These are phyloP conservation scores for Aspergillus asperescens DNA, from an alignment of 495 filamentous ascomycete genomes.

Conservation along the genomic window DNA sequence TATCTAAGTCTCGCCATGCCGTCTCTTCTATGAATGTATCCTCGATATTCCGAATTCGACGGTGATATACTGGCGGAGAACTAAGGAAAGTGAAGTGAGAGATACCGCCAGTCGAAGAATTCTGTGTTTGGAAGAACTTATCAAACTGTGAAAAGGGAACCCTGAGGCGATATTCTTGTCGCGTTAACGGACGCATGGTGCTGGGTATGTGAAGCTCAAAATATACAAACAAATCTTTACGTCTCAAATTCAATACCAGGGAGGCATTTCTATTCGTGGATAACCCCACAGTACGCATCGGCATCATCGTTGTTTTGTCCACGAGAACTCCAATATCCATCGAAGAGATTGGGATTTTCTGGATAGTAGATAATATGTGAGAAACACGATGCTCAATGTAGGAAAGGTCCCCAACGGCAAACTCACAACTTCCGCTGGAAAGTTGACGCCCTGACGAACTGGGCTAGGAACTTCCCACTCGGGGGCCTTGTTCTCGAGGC, in stretches of 20 bases:
- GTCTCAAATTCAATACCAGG: constrained; percentile 26
- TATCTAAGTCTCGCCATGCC: constrained; percentile 60
- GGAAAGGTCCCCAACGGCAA: too few species aligned
- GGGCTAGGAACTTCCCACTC: constrained; percentile 25
- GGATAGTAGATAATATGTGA: background rate
- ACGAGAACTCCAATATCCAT: constrained; percentile 33
- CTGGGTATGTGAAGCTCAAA: constrained; percentile 24
- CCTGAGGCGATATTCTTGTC: constrained; percentile 44
- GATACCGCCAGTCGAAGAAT: constrained; percentile 34
- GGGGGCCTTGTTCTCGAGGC: constrained; percentile 19
- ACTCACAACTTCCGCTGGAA: constrained; percentile 33
- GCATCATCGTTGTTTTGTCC: constrained; percentile 24
- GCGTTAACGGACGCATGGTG: background rate
- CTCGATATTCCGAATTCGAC: constrained; percentile 41
- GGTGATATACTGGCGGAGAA: constrained; percentile 61
- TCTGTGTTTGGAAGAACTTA: constrained; percentile 44
- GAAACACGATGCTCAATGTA: background rate
- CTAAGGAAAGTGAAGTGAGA: constrained; percentile 53
- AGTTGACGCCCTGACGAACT: constrained; percentile 19
- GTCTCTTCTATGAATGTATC: constrained; percentile 34
- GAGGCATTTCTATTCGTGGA: constrained; percentile 4
- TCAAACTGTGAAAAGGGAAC: constrained; percentile 62
- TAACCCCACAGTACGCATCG: constrained; percentile 27
- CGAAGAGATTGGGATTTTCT: constrained; percentile 28
- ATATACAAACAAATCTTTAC: constrained; percentile 22